Percentiles rank a stretch among this genome's conserved stretches.
Evolutionary conservation across 192 early-diverging fungal species (phyloP).

Genomic region (Jimgerdemannia lactiflua): DNA sequence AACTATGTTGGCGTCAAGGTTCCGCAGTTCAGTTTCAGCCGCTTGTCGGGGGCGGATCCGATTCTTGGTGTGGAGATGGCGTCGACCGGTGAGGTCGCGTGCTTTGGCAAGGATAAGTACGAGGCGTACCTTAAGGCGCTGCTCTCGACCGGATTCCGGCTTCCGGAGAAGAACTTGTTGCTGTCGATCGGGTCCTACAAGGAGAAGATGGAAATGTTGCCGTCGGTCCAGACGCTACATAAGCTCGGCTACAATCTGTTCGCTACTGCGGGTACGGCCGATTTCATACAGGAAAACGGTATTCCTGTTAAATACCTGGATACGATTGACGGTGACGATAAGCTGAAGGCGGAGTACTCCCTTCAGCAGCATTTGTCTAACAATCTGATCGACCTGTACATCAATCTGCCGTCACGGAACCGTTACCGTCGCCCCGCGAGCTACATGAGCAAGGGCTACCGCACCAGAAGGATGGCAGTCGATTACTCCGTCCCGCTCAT

Average conservation of each 20-base stretch:
- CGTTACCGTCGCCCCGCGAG: constrained; percentile 92
- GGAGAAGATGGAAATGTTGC: constrained; percentile 96
- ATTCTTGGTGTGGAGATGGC: constrained; percentile 99
- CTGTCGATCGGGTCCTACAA: constrained; percentile 98
- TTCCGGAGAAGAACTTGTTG: constrained; percentile 95
- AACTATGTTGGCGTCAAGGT: constrained; percentile 96
- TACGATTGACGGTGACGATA: constrained; percentile 58
- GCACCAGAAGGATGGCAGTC: constrained; percentile 94
- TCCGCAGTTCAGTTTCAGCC: constrained; percentile 96
- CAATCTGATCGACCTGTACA: constrained; percentile 97
- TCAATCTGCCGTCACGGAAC: constrained; percentile 99
- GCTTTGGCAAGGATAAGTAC: constrained; percentile 97
- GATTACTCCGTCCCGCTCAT: constrained; percentile 96
- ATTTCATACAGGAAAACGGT: constrained; percentile 95
- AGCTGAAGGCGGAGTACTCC: constrained; percentile 83
- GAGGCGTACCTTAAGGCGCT: constrained; percentile 97
- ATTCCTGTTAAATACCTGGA: constrained; percentile 92
- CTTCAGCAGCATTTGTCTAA: constrained; percentile 93
- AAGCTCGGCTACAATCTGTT: constrained; percentile 90
- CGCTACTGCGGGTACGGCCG: constrained; percentile 95
- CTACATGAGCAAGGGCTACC: constrained; percentile 95
- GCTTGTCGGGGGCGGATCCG: constrained; percentile 94
- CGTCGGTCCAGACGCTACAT: constrained; percentile 80
- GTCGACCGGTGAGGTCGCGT: constrained; percentile 98
- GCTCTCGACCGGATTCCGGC: constrained; percentile 86